These are phyloP conservation scores for Diaporthe vexans DNA, from an alignment of 2,329 filamentous ascomycete genomes.

Conservation along the genomic window DNA sequence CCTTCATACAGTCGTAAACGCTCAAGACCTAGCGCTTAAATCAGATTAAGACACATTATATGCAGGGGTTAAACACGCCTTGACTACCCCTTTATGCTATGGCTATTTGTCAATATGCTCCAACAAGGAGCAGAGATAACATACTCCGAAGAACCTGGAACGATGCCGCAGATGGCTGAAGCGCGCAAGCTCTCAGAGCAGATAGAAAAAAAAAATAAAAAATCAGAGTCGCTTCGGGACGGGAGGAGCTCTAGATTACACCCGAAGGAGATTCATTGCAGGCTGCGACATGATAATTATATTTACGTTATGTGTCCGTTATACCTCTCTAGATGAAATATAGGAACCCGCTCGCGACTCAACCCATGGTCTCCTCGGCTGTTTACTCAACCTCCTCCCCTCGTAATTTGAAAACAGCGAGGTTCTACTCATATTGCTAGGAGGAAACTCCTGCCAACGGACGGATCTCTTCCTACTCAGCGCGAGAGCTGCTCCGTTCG, in stretches of 20 bases:
- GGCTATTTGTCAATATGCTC: no score
- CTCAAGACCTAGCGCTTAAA: no score
- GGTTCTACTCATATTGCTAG: slow-evolving; percentile 38
- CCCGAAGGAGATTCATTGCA: not conserved
- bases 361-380: slow-evolving; percentile 39
- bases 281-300: not conserved
- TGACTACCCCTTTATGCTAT: no score
- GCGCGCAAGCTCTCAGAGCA: not conserved
- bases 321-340: slow-evolving; percentile 34
- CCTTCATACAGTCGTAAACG: no score
- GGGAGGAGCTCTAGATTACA: not conserved
- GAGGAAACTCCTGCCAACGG: slow-evolving; percentile 42
- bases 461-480: slow-evolving; percentile 39
- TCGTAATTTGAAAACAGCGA: slow-evolving; percentile 37
- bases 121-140: no score
- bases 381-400: slow-evolving; percentile 40
- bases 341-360: slow-evolving; percentile 40
- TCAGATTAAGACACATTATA: no score
- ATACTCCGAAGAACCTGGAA: no score
- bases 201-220: no score
- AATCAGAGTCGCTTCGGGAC: no score
- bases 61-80: no score
- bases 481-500: slow-evolving; percentile 21
- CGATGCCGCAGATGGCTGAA: not conserved
- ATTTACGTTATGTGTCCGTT: not conserved